phyloP scores from a whole-genome alignment of 306 rosid species.

The Prunus mira region DNA sequence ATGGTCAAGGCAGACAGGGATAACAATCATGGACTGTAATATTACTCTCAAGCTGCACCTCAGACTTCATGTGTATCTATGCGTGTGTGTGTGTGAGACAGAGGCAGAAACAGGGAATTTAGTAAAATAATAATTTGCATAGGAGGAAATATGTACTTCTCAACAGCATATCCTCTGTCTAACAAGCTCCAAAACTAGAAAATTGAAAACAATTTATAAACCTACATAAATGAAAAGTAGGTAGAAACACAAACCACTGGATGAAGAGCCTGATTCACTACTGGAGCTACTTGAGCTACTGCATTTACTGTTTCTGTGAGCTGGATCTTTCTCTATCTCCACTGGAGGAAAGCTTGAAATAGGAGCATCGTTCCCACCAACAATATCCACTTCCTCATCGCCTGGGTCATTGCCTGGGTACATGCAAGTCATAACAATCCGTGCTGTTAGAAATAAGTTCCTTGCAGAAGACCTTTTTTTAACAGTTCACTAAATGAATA shows the following conservation, averaged over 20 bases:
- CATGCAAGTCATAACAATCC: constrained; percentile 11
- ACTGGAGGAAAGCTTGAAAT: constrained; percentile 73
- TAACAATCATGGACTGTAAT: neutral
- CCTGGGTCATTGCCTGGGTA: constrained; percentile 61
- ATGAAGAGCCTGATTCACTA: constrained; percentile 84
- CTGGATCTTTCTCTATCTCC: constrained; percentile 70
- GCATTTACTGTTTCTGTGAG: constrained; percentile 64
- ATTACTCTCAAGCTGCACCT: neutral
- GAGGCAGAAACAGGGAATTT: neutral
- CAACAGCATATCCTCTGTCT: neutral
- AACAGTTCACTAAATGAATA: neutral
- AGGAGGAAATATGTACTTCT: neutral
- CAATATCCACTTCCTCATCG: constrained; percentile 90
- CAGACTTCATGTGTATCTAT: neutral
- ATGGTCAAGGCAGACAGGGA: neutral
- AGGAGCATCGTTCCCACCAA: constrained; percentile 88
- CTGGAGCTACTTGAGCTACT: constrained; percentile 73
- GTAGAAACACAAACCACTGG: constrained; percentile 77
- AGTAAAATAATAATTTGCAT: neutral
- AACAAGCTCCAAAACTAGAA: constrained; percentile 10
- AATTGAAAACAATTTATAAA: constrained; percentile 8
- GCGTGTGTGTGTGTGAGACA: neutral
- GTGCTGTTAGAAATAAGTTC: neutral
- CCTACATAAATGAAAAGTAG: constrained; percentile 14
- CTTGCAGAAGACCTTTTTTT: neutral